A percentile compares a stretch with the other conserved stretches of the same genome.
Evolutionary conservation across 2,329 filamentous ascomycete species (phyloP).

Genomic region (Diaporthe vaccinii): DNA sequence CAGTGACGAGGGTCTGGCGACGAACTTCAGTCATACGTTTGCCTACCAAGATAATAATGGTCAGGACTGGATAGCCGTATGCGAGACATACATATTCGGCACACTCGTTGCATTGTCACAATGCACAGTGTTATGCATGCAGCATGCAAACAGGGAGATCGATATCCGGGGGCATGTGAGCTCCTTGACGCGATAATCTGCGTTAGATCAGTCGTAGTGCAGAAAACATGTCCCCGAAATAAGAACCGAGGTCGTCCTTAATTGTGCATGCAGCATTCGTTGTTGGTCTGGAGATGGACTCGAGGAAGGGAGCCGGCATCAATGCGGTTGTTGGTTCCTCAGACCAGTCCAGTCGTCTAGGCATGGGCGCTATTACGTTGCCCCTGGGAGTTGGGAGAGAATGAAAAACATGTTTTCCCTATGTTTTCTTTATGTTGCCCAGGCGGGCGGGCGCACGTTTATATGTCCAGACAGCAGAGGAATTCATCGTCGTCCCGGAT

Average conservation of each 20-base stretch:
- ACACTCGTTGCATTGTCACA: background rate
- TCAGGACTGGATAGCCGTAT: background rate
- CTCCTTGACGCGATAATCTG: background rate
- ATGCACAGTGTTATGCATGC: background rate
- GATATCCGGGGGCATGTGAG: background rate
- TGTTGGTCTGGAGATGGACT: background rate
- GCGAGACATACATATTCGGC: background rate
- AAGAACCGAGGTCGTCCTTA: too few relatives aligned
- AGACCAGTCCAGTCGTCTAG: background rate
- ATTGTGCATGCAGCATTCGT: background rate
- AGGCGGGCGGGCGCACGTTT: background rate
- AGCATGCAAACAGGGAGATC: background rate
- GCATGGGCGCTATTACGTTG: background rate
- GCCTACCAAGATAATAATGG: background rate
- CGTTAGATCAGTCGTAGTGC: background rate
- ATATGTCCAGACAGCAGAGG: constrained; percentile 11
- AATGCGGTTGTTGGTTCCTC: background rate
- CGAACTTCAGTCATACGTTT: too few relatives aligned
- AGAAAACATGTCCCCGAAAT: too few relatives aligned
- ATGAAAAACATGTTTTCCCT: constrained; percentile 27
- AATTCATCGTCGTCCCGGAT: constrained; percentile 14
- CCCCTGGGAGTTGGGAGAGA: background rate
- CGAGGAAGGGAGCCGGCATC: constrained; percentile 14
- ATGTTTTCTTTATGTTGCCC: constrained; percentile 1
- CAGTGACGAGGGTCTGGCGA: background rate